A percentile compares a stretch with the other conserved stretches of the same genome.
Evolutionary conservation across 2,329 filamentous ascomycete species (phyloP).

Genomic region (Rasamsonia emersonii): DNA sequence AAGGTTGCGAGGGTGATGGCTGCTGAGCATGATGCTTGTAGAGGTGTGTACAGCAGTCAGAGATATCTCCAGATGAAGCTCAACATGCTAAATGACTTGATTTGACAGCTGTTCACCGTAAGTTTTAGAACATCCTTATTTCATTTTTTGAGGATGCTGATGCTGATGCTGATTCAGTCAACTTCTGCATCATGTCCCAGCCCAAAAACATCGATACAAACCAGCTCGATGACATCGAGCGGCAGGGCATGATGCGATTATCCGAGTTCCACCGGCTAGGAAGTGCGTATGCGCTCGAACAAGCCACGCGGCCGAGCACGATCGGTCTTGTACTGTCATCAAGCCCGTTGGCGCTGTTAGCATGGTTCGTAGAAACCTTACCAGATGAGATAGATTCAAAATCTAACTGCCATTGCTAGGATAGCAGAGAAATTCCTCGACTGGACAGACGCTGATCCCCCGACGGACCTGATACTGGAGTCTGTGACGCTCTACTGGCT

Average conservation of each 20-base stretch:
- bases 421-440: constrained; percentile 8
- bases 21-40: constrained; percentile 18
- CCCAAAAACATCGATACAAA: constrained; percentile 11
- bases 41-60: no score
- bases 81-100: no score
- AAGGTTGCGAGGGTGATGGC: constrained; percentile 11
- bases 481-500: constrained; percentile 15
- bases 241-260: constrained; percentile 21
- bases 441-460: constrained; percentile 6
- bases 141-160: no score
- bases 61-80: no score
- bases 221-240: constrained; percentile 14
- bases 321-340: constrained; percentile 26
- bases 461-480: constrained; percentile 13
- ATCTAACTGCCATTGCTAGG: no score
- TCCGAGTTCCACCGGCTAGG: constrained; percentile 14
- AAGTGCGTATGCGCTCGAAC: constrained; percentile 19
- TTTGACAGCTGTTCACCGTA: no score
- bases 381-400: constrained; percentile 6
- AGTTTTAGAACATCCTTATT: no score
- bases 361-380: constrained; percentile 18
- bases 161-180: no score
- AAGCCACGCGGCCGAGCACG: constrained; percentile 24
- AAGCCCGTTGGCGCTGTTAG: constrained; percentile 23
- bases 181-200: constrained; percentile 1